Conservation (phyloP, 2,329 filamentous ascomycete species). For the Cylindrodendrum hubeiense region DNA sequence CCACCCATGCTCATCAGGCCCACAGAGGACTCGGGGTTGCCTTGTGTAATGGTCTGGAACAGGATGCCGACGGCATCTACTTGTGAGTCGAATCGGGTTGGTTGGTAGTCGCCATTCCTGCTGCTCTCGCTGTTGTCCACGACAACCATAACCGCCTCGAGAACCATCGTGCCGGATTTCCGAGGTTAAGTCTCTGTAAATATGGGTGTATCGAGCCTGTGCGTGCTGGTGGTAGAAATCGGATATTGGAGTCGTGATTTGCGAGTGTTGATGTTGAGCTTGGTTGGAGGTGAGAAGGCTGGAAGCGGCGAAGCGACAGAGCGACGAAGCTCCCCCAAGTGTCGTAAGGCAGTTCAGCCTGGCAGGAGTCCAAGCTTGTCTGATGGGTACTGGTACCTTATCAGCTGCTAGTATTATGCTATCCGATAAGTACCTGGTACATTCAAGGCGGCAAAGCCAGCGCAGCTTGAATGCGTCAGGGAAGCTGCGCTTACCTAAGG, state of each 20-base stretch:
- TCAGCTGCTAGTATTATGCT: not conserved
- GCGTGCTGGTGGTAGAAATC: conserved; percentile 14
- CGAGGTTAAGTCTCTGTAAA: conserved; percentile 24
- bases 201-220: conserved; percentile 1
- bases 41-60: conserved; percentile 94
- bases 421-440: conserved; percentile 33
- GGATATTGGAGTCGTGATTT: conserved; percentile 10
- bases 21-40: conserved; percentile 96
- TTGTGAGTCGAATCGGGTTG: conserved; percentile 96
- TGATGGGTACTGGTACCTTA: conserved; percentile 41
- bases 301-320: conserved; percentile 35
- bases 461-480: conserved; percentile 37
- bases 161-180: conserved; percentile 81
- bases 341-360: conserved; percentile 64
- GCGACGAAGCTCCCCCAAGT: conserved; percentile 44
- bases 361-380: conserved; percentile 42
- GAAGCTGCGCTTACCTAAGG: conserved; percentile 45
- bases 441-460: not conserved
- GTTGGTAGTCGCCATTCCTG: conserved; percentile 93
- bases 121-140: conserved; percentile 99
- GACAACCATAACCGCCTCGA: conserved; percentile 99
- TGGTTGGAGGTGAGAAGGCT: conserved; percentile 45
- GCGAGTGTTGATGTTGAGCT: conserved; percentile 35
- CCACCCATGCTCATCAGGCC: conserved; percentile 99
- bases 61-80: conserved; percentile 94